phyloP scores from a whole-genome alignment of 345 rosid genomes.

The Passiflora organensis region DNA sequence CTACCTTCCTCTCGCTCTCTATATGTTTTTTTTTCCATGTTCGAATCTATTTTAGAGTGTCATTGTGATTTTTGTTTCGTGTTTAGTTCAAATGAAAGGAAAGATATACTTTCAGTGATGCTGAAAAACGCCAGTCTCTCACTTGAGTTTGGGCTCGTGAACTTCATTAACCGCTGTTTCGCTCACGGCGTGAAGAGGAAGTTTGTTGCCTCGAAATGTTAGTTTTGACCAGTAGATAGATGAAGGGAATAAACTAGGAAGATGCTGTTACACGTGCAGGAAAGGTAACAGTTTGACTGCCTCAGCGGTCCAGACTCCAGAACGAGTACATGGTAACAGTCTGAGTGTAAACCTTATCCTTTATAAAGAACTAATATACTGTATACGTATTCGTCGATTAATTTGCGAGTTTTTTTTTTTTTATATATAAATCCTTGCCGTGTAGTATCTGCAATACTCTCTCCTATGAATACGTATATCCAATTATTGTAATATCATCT shows the following conservation, averaged over 20 bases:
- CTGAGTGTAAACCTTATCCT: too few relatives aligned
- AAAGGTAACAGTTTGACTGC: not conserved
- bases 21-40: too few relatives aligned
- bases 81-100: too few relatives aligned
- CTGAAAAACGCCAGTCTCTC: slow-evolving; percentile 2
- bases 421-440: slow-evolving; percentile 53
- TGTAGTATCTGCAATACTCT: slow-evolving; percentile 19
- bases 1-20: slow-evolving; percentile 15
- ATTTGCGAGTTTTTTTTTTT: too few relatives aligned
- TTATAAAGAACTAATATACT: too few relatives aligned
- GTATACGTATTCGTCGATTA: too few relatives aligned
- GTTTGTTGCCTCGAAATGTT: too few relatives aligned
- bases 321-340: too few relatives aligned
- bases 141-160: slow-evolving; percentile 12
- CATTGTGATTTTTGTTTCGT: too few relatives aligned
- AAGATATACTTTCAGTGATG: not conserved
- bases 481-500: not conserved
- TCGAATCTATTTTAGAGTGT: too few relatives aligned
- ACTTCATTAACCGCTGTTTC: not conserved
- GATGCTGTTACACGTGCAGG: slow-evolving; percentile 12
- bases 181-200: too few relatives aligned
- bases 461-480: not conserved
- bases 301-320: too few relatives aligned
- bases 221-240: slow-evolving; percentile 5
- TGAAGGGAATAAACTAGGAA: not conserved